Evolutionary conservation across 2,329 filamentous ascomycete genomes (phyloP).

Genomic region (Chaetomiaceae sp.): DNA sequence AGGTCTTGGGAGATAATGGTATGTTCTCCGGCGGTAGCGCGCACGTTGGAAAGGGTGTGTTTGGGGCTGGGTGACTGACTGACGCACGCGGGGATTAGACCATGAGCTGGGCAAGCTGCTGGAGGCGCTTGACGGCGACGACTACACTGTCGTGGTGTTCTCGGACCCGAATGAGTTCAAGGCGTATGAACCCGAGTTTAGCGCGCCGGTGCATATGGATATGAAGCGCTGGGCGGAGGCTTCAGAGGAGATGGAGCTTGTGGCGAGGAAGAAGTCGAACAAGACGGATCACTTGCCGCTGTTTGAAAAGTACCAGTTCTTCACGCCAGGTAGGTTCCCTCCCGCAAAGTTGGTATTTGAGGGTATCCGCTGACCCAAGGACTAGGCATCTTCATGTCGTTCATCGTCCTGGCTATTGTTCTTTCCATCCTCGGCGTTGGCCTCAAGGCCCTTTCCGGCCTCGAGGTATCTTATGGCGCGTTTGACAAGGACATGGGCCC

Average conservation of each 20-base stretch:
- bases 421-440: constrained; percentile 75
- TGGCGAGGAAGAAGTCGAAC: constrained; percentile 38
- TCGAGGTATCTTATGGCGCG: constrained; percentile 87
- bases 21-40: no score
- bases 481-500: constrained; percentile 96
- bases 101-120: constrained; percentile 49
- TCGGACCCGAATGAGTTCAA: constrained; percentile 54
- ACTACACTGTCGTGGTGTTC: constrained; percentile 73
- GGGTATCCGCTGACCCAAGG: constrained; percentile 13
- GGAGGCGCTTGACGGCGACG: constrained; percentile 37
- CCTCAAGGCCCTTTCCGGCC: constrained; percentile 68
- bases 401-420: constrained; percentile 66
- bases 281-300: constrained; percentile 47
- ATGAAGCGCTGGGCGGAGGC: constrained; percentile 60
- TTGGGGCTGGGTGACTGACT: constrained; percentile 21
- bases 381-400: constrained; percentile 81
- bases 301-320: constrained; percentile 93
- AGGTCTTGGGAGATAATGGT: constrained; percentile 48
- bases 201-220: constrained; percentile 62
- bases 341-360: not conserved
- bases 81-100: constrained; percentile 36
- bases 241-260: constrained; percentile 22
- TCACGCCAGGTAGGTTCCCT: constrained; percentile 68
- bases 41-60: no score
- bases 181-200: constrained; percentile 63